Percentiles rank a stretch among this genome's conserved stretches.
These are phyloP conservation scores for Micromonas commoda DNA, from an alignment of 139 green algal genomes.

Conservation along the genomic window DNA sequence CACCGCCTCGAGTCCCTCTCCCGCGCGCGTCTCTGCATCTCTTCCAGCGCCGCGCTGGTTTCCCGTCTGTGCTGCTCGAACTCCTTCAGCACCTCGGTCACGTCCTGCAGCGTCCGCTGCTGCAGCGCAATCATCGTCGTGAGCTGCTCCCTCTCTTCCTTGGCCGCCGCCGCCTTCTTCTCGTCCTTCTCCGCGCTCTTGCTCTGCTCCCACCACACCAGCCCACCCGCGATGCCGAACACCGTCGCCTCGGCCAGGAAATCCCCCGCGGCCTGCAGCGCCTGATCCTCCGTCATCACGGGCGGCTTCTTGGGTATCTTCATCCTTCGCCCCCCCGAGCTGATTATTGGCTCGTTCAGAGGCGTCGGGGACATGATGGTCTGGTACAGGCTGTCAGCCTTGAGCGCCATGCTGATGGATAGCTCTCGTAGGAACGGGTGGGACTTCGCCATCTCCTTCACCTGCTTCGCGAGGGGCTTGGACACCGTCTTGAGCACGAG, in stretches of 20 bases:
- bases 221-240: slow-evolving; percentile 11
- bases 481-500: slow-evolving; percentile 14
- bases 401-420: not conserved
- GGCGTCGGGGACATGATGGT: not conserved
- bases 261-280: not conserved
- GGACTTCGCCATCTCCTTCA: not conserved
- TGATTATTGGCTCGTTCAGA: not conserved
- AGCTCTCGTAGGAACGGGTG: not conserved
- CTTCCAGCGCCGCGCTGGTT: too few species aligned
- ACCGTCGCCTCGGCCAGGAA: slow-evolving; percentile 6
- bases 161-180: not conserved
- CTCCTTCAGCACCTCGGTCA: not conserved
- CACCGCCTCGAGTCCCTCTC: too few species aligned
- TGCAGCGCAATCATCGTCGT: not conserved
- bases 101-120: not conserved
- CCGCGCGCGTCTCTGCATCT: too few species aligned
- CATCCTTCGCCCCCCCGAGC: not conserved
- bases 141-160: not conserved
- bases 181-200: not conserved
- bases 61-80: not conserved
- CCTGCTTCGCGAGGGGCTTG: slow-evolving; percentile 10
- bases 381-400: not conserved
- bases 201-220: slow-evolving; percentile 19
- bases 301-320: not conserved
- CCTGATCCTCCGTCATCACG: not conserved